Base-by-base conservation (phyloP, 768 basidiomycete species). In the Paxillus involutus region DNA sequence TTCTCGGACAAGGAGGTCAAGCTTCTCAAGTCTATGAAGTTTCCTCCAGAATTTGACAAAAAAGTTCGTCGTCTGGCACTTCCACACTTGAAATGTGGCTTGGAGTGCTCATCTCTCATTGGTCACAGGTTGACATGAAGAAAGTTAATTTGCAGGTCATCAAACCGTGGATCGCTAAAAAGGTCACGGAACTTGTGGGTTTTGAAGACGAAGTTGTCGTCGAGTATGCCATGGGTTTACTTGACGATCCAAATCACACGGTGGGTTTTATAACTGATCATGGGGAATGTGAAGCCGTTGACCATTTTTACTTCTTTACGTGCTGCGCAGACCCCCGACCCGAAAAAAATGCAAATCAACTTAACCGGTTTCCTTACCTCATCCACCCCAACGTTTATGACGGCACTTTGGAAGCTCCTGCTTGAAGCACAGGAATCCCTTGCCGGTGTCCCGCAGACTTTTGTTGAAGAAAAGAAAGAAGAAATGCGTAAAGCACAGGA, bases 141-240 rank as follows among this genome's bases (percentile, higher is more conserved):
- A 95, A 98, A 79, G 94, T 98, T 56, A 97, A 98, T 70, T 63
- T 98, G 56, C 77, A 81, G 16, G 94, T 98, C 61, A 90, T 99
- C 66, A 80, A 91, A 55, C 92, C 94, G 3, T 99, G 97, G 97
- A 86, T 98, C 56, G 89, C 91, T 13, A 94, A 93, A 78, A 90
- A 91, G 71, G 88, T 97, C 52, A 82, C 89, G 3, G 91, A 94
- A 53, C 80, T 97, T 19, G 84, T 94, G 41, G 93, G 95, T 2
- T 85, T 98, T 36, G 97, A 99, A 64, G 97, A 99, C 71, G 97
- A 99, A 68, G 87, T 99, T 41, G 88, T 98, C 40, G 86, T 98
- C 29, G 96, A 98, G 66, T 98, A 97, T 66, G 93, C 94, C 16
- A 92, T 94, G 85, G 93, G 93, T 16, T 78, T 98, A 17, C 75